Evolutionary conservation across 2,329 filamentous ascomycete species (phyloP).

Genomic region (Cryphonectria parasitica): DNA sequence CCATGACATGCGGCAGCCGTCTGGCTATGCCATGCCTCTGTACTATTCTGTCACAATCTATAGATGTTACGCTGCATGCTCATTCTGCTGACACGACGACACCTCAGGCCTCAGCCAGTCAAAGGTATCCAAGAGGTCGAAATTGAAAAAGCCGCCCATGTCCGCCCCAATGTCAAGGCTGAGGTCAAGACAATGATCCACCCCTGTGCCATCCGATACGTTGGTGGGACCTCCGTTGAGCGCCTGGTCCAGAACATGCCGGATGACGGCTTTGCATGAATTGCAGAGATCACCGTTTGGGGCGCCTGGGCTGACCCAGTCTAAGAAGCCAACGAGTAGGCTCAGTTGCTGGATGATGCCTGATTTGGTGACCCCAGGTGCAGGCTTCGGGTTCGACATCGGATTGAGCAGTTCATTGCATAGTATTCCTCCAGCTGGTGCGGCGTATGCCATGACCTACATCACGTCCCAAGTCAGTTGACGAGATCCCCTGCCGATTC

Average conservation of each 20-base stretch:
- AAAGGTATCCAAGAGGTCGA: constrained; percentile 54
- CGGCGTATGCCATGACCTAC: constrained; percentile 54
- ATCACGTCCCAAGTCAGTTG: not conserved
- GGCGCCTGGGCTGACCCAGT: constrained; percentile 53
- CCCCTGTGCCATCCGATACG: constrained; percentile 35
- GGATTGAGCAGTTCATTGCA: constrained; percentile 54
- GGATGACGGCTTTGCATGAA: constrained; percentile 52
- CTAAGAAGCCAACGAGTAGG: constrained; percentile 54
- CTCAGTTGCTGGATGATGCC: constrained; percentile 56
- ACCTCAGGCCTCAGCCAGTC: constrained; percentile 46
- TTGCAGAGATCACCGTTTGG: constrained; percentile 54
- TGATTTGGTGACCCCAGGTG: constrained; percentile 46
- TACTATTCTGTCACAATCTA: not conserved
- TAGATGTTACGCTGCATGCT: not conserved
- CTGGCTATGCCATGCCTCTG: not conserved
- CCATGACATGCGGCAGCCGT: not conserved
- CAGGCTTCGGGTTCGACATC: constrained; percentile 40
- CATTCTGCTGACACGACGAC: constrained; percentile 4
- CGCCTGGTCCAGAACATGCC: constrained; percentile 54
- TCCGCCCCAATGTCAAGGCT: constrained; percentile 31
- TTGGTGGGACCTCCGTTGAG: constrained; percentile 42
- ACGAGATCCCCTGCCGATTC: not conserved
- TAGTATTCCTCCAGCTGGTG: constrained; percentile 53
- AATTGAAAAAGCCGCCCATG: constrained; percentile 44
- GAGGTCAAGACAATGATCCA: constrained; percentile 38